phyloP scores from a whole-genome alignment of 2,329 filamentous ascomycete genomes.

The Colletotrichum sp. region DNA sequence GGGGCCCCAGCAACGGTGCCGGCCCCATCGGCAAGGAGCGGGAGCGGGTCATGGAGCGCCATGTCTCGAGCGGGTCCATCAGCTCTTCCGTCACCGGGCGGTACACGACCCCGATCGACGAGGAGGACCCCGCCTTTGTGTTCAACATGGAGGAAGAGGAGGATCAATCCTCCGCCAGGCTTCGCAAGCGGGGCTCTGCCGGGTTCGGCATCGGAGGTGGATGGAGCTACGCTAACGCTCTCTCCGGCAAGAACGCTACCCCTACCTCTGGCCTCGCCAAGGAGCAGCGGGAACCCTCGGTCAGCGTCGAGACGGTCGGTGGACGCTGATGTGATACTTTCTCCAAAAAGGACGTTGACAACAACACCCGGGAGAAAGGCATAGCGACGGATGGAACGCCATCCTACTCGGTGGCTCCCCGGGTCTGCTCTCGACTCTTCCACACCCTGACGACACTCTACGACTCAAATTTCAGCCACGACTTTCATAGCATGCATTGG shows the following conservation, averaged over 20 bases:
- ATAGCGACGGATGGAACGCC: conserved; percentile 13
- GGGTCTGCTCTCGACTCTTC: conserved; percentile 1
- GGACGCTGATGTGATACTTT: conserved; percentile 9
- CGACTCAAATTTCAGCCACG: conserved; percentile 15
- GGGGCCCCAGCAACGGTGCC: conserved; percentile 41
- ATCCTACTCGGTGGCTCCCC: not conserved
- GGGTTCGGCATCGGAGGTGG: conserved; percentile 42
- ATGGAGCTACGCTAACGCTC: conserved; percentile 43
- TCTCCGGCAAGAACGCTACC: conserved; percentile 22
- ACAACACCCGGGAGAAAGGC: not conserved
- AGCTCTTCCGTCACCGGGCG: conserved; percentile 58
- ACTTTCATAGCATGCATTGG: conserved; percentile 19
- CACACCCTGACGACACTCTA: conserved; percentile 19
- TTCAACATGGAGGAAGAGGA: conserved; percentile 71
- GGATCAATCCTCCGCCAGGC: conserved; percentile 46
- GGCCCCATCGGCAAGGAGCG: conserved; percentile 43
- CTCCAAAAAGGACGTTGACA: not conserved
- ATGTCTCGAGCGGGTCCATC: conserved; percentile 64
- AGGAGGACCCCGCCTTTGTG: conserved; percentile 68
- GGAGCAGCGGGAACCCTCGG: conserved; percentile 21
- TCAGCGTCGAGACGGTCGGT: conserved; percentile 22
- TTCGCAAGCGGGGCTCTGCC: conserved; percentile 54
- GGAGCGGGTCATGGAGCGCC: conserved; percentile 55
- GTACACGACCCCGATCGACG: conserved; percentile 69
- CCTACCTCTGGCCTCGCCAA: conserved; percentile 16